Percentiles rank a stretch among this genome's conserved stretches.
Evolutionary conservation across 768 basidiomycete genomes (phyloP).

Genomic region (Tulasnella sp.): DNA sequence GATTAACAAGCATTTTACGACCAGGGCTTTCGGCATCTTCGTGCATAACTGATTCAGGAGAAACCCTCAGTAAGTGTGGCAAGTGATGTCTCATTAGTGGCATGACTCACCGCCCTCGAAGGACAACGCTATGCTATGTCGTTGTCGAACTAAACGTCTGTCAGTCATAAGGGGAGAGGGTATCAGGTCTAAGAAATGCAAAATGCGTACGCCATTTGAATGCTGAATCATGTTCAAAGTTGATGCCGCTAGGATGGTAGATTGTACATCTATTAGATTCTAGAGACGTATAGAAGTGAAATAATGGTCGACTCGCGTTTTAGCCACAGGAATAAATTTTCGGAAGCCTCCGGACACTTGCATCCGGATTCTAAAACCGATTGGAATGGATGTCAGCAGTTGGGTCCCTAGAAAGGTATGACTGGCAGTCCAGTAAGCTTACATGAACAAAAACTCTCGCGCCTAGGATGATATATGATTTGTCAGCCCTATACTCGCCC

Average conservation of each 20-base stretch:
- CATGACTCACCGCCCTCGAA: no score
- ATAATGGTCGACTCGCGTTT: neutral
- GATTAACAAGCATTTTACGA: neutral
- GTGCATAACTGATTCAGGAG: no score
- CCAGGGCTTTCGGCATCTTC: no score
- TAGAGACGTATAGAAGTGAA: neutral
- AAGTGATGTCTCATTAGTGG: no score
- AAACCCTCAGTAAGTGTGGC: no score
- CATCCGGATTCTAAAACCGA: neutral
- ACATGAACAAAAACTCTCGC: slow-evolving; percentile 4
- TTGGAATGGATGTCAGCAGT: no score
- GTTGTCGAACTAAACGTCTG: no score
- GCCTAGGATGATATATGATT: neutral
- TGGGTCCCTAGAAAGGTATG: no score
- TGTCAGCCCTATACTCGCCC: no score
- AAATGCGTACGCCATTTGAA: slow-evolving; percentile 13
- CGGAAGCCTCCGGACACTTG: neutral
- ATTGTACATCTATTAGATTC: neutral
- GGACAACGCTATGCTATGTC: no score
- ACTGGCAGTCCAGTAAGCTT: no score
- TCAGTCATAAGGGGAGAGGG: neutral
- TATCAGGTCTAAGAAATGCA: neutral
- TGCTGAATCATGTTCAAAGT: slow-evolving; percentile 7
- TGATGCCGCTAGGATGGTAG: neutral
- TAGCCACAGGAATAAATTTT: neutral